Conservation (phyloP, 345 rosid species). For the Gossypium turneri region DNA sequence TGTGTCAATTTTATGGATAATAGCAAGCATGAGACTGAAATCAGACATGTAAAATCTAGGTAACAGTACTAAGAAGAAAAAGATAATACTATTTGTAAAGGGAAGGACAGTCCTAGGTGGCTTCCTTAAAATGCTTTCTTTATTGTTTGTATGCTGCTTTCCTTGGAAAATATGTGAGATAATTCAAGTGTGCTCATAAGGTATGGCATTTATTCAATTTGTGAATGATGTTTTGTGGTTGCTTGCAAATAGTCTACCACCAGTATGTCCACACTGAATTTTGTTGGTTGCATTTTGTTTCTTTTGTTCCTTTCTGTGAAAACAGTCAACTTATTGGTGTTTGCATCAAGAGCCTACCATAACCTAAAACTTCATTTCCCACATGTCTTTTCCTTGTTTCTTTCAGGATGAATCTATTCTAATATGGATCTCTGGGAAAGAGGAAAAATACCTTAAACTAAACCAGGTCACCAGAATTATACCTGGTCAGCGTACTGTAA, state of each 20-base stretch:
- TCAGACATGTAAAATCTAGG: neutral
- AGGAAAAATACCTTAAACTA: conserved; percentile 64
- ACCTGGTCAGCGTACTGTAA: conserved; percentile 82
- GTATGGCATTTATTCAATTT: neutral
- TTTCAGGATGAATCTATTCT: conserved; percentile 72
- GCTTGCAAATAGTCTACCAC: neutral
- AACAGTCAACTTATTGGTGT: neutral
- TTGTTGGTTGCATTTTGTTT: conserved; percentile 20
- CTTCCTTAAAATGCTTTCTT: neutral
- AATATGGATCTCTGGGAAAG: conserved; percentile 76
- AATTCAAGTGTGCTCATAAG: neutral
- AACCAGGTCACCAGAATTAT: conserved; percentile 67
- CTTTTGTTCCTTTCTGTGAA: conserved; percentile 11
- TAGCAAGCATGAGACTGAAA: neutral
- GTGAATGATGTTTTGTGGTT: neutral
- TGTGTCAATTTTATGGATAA: neutral
- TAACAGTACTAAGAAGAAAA: neutral
- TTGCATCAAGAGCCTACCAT: neutral
- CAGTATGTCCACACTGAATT: conserved; percentile 15
- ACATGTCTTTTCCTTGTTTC: neutral
- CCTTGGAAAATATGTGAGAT: neutral
- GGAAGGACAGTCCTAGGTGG: neutral
- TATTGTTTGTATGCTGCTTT: neutral
- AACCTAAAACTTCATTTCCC: neutral
- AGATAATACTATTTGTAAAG: neutral